phyloP scores from a whole-genome alignment of 1,139 yeast genomes.

The Suhomyces guaymorum region DNA sequence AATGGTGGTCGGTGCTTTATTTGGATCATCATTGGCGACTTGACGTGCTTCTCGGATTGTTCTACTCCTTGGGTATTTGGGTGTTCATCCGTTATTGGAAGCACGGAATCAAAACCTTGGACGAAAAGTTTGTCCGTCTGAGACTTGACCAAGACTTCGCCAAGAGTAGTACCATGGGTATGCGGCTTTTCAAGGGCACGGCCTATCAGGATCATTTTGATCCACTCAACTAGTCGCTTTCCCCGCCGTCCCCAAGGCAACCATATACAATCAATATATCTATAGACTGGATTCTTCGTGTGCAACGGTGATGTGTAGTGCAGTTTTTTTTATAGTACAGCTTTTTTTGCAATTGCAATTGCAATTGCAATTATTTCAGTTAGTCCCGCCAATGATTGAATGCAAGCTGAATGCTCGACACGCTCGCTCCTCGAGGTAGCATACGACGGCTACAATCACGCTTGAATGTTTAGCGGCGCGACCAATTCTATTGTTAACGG shows the following conservation, averaged over 20 bases:
- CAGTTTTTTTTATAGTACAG: no score
- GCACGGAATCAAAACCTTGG: conserved; percentile 14
- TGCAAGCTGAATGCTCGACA: no score
- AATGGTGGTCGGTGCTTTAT: conserved; percentile 23
- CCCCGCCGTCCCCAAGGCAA: no score
- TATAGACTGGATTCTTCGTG: no score
- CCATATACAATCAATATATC: no score
- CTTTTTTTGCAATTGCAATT: neutral
- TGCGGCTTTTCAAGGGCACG: conserved; percentile 19
- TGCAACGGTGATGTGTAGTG: no score
- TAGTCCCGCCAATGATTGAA: no score
- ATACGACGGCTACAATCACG: neutral
- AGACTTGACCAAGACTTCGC: conserved; percentile 14
- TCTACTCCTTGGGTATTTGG: conserved; percentile 17
- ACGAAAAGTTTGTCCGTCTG: conserved; percentile 15
- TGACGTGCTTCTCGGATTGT: conserved; percentile 18
- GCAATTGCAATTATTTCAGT: no score
- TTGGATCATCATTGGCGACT: conserved; percentile 22
- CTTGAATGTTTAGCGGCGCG: neutral
- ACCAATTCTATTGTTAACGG: neutral
- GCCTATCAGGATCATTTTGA: conserved; percentile 17
- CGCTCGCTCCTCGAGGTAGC: no score
- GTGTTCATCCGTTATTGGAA: conserved; percentile 15
- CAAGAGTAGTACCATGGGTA: conserved; percentile 17
- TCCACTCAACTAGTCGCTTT: conserved; percentile 11